A percentile compares a stretch with the other conserved stretches of the same genome.
These are phyloP conservation scores for Lophiotrema nucula DNA, from an alignment of 495 filamentous ascomycete genomes.

Conservation along the genomic window DNA sequence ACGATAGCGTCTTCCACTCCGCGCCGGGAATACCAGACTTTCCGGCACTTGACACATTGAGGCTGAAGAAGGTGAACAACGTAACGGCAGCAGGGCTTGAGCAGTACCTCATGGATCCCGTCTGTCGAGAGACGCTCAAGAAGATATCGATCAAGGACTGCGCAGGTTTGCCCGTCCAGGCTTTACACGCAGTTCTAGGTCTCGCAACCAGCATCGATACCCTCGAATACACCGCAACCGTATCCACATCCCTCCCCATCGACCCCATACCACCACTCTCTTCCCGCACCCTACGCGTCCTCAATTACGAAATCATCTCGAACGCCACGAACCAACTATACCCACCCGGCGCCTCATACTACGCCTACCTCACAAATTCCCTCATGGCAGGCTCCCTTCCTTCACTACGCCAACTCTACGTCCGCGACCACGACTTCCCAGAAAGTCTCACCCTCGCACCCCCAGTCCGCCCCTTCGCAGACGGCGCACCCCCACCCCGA, in stretches of 20 bases:
- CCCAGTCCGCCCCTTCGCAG: constrained; percentile 53
- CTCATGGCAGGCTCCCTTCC: constrained; percentile 74
- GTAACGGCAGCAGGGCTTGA: constrained; percentile 69
- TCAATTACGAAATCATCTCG: constrained; percentile 81
- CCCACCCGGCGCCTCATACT: constrained; percentile 67
- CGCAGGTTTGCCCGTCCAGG: constrained; percentile 61
- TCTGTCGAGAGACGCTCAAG: constrained; percentile 52
- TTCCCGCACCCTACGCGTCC: constrained; percentile 62
- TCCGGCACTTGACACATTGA: constrained; percentile 67
- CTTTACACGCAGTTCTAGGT: constrained; percentile 63
- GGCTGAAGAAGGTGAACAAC: constrained; percentile 63
- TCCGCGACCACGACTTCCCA: constrained; percentile 77
- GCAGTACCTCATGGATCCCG: constrained; percentile 56
- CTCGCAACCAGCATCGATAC: constrained; percentile 59
- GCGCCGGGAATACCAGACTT: constrained; percentile 63
- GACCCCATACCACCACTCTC: constrained; percentile 59
- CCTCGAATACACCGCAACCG: constrained; percentile 65
- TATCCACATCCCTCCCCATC: constrained; percentile 64
- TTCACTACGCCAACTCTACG: constrained; percentile 71
- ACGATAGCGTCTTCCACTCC: constrained; percentile 68
- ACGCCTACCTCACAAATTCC: constrained; percentile 79
- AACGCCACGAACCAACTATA: constrained; percentile 54
- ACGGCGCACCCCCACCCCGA: constrained; percentile 38
- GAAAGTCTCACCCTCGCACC: constrained; percentile 69
- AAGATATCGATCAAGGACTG: constrained; percentile 60